Evolutionary conservation across 352 stramenopile genomes (phyloP).

Genomic region (Pythium aristosporum): DNA sequence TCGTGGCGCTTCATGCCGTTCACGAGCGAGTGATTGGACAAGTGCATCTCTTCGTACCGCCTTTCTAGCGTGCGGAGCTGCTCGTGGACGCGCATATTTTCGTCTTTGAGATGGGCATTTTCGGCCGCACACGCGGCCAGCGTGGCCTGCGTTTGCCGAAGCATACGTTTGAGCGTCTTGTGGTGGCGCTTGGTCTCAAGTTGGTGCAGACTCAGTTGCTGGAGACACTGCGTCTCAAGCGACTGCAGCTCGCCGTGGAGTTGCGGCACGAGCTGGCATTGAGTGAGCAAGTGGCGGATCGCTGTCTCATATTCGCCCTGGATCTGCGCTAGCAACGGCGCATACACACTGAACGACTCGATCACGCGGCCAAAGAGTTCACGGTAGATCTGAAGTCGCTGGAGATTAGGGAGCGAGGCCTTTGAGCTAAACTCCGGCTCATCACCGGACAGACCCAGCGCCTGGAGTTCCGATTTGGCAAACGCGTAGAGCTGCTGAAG

Average conservation of each 20-base stretch:
- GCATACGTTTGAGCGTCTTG: conserved; percentile 39
- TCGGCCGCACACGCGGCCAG: conserved; percentile 52
- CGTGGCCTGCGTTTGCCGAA: conserved; percentile 55
- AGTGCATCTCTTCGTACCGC: conserved; percentile 43
- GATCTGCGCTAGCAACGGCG: conserved; percentile 57
- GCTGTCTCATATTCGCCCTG: conserved; percentile 62
- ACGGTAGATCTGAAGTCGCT: conserved; percentile 56
- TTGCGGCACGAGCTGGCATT: conserved; percentile 46
- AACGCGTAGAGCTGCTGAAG: conserved; percentile 27
- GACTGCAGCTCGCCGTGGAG: conserved; percentile 54
- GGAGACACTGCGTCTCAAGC: conserved; percentile 61
- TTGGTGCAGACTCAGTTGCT: conserved; percentile 46
- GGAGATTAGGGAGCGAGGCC: conserved; percentile 24
- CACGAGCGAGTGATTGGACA: conserved; percentile 54
- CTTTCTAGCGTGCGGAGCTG: conserved; percentile 31
- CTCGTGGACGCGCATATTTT: conserved; percentile 30
- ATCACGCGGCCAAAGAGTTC: conserved; percentile 53
- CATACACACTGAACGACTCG: conserved; percentile 61
- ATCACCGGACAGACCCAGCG: neutral
- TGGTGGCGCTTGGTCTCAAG: conserved; percentile 40
- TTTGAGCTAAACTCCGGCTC: neutral
- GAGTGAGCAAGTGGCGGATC: conserved; percentile 30
- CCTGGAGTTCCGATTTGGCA: conserved; percentile 9
- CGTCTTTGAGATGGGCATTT: conserved; percentile 34
- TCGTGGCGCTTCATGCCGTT: conserved; percentile 75